phyloP scores from a whole-genome alignment of 129 eudicot genomes.

The Helianthus tuberosus region DNA sequence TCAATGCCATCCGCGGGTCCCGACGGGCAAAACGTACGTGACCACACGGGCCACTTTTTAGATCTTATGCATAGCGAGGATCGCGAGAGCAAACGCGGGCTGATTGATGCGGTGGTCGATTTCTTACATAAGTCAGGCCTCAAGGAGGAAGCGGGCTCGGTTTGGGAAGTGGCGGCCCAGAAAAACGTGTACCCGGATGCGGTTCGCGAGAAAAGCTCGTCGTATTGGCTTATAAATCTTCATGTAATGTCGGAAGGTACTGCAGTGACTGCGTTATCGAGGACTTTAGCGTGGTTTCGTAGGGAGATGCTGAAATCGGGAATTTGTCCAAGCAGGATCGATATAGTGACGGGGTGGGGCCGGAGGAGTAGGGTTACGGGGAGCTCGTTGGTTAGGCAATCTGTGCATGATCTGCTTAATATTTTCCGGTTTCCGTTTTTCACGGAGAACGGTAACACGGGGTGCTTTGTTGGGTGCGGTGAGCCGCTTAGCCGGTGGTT shows the following conservation, averaged over 20 bases:
- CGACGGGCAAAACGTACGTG: constrained; percentile 85
- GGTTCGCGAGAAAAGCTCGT: constrained; percentile 73
- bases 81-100: constrained; percentile 93
- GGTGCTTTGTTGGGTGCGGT: constrained; percentile 97
- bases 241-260: constrained; percentile 99
- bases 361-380: constrained; percentile 95
- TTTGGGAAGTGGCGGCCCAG: constrained; percentile 98
- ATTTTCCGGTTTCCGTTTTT: constrained; percentile 78
- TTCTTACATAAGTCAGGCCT: constrained; percentile 92
- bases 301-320: constrained; percentile 70
- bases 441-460: constrained; percentile 78
- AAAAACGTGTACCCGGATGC: constrained; percentile 96
- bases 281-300: constrained; percentile 95
- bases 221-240: constrained; percentile 92
- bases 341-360: constrained; percentile 99
- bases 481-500: constrained; percentile 90
- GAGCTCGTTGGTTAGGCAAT: constrained; percentile 77
- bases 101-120: constrained; percentile 89
- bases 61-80: constrained; percentile 99
- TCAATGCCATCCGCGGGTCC: constrained; percentile 96
- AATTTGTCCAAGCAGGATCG: constrained; percentile 73
- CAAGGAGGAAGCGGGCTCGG: constrained; percentile 96
- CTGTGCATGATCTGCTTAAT: constrained; percentile 76
- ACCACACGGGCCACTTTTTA: constrained; percentile 68
- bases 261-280: constrained; percentile 92